Evolutionary conservation across 768 basidiomycete species (phyloP), one percentile per base, ranked within the genome.

Genomic region (Phylloporus scabripes): DNA sequence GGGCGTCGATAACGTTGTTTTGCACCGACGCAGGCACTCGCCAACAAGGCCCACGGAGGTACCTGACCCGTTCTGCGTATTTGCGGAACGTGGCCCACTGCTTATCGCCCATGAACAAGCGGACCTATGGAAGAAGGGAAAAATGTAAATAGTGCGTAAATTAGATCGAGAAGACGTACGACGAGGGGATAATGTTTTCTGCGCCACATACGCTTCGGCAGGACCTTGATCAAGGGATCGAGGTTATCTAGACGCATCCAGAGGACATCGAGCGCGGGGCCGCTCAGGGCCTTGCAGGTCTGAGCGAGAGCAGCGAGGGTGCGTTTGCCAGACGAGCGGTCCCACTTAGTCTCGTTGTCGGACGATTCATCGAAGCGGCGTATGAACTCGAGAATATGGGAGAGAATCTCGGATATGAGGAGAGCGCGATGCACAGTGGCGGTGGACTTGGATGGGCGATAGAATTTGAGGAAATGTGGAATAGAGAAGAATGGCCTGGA

Each of bases 381-480:
- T 21, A 64, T 26, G 29, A 45, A 61, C 1, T 52, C 54, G 36
- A 66, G 56, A 15, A 66, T 57, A 24, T 63, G 49, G 7, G 24
- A 42, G 5, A 66, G 11, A 4, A 64, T 57, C 42, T 64, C 57
- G 0, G 55, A 42, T 12, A 64, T 20, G 29, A 64, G 54, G 17
- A 64, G 52, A 24, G 53, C 54, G 0, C 54, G 62, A 32, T 64
- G 62, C 10, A 64, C 48, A 34, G 55, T 44, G 8, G n/a, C 12
- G 1, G 29, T 32, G 0, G 40, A 41, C 14, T 44, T 21, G 7
- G 15, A 3, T 5, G 24, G 26, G 17, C 52, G 34, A 7, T 12
- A 41, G 14, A 7, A 32, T 20, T 9, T 52, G 10, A 52, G 9
- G 6, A 18, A 46, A 2, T 48, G 31, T 3, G 50, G 42, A 17